A percentile compares a stretch with the other conserved stretches of the same genome.
Evolutionary conservation across 306 rosid genomes (phyloP).

Genomic region (Dalbergia cultrata): DNA sequence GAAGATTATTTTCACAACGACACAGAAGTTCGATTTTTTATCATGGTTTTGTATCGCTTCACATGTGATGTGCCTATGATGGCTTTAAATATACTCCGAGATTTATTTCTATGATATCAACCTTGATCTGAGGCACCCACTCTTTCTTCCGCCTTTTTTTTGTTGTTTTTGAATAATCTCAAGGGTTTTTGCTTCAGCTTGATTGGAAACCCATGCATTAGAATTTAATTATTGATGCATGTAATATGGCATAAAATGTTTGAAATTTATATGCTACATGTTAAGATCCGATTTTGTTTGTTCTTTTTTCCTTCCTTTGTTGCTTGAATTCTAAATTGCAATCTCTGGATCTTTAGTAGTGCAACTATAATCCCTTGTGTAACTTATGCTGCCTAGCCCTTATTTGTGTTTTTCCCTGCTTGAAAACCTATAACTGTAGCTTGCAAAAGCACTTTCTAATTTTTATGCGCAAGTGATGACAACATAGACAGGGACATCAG

Average conservation of each 20-base stretch:
- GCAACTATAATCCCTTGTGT: not conserved
- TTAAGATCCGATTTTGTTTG: not conserved
- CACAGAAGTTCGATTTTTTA: too few species aligned
- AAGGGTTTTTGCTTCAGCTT: not conserved
- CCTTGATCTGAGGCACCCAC: constrained; percentile 69
- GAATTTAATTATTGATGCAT: too few species aligned
- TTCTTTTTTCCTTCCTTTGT: not conserved
- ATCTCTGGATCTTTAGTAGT: not conserved
- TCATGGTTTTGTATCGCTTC: too few species aligned
- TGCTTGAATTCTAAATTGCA: not conserved
- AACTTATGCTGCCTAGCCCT: not conserved
- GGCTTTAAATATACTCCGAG: constrained; percentile 84
- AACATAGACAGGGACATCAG: constrained; percentile 75
- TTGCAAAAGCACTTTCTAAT: not conserved
- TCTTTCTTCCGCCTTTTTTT: not conserved
- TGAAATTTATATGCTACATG: not conserved
- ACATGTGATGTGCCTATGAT: constrained; percentile 60
- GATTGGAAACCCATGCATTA: too few species aligned
- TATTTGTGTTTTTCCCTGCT: not conserved
- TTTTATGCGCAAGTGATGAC: constrained; percentile 53
- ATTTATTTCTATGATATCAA: constrained; percentile 61
- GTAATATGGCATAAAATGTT: not conserved
- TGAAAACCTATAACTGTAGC: not conserved
- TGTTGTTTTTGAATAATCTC: too few species aligned
- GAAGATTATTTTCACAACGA: too few species aligned